Evolutionary conservation across 768 basidiomycete genomes (phyloP).

Genomic region (Mrakia gelida): DNA sequence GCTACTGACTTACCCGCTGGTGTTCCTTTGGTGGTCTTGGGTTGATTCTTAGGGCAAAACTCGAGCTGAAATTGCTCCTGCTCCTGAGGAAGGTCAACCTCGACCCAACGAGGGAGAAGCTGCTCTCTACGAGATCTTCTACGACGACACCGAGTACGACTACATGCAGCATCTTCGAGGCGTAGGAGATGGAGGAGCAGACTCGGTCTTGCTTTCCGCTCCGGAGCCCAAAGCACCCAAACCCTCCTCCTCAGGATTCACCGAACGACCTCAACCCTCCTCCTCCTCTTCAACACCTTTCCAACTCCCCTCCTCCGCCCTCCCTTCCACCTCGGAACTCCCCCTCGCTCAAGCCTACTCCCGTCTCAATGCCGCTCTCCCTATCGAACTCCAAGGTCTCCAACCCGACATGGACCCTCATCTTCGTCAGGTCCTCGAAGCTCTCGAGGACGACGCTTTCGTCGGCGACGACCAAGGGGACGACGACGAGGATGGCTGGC

Average conservation of each 20-base stretch:
- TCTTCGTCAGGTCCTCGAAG: slow-evolving; percentile 84
- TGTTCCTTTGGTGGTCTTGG: not conserved
- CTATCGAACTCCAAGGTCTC: slow-evolving; percentile 77
- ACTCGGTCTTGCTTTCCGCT: slow-evolving; percentile 76
- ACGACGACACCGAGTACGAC: slow-evolving; percentile 92
- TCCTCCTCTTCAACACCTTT: slow-evolving; percentile 21
- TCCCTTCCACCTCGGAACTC: slow-evolving; percentile 70
- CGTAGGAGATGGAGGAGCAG: slow-evolving; percentile 67
- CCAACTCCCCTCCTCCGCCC: slow-evolving; percentile 55
- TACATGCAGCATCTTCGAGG: slow-evolving; percentile 94
- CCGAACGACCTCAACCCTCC: slow-evolving; percentile 9
- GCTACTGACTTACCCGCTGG: not conserved
- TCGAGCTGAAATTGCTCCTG: slow-evolving; percentile 68
- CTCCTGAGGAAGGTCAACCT: slow-evolving; percentile 50
- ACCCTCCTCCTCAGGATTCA: slow-evolving; percentile 32
- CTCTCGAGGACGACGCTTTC: slow-evolving; percentile 92
- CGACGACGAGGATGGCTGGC: slow-evolving; percentile 58
- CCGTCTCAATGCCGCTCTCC: slow-evolving; percentile 64
- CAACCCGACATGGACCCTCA: slow-evolving; percentile 96
- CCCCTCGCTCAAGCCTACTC: slow-evolving; percentile 49
- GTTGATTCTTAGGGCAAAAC: slow-evolving; percentile 61
- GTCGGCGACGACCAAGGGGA: slow-evolving; percentile 45
- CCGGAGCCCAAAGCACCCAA: slow-evolving; percentile 46
- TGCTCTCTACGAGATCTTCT: slow-evolving; percentile 80
- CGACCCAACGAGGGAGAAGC: slow-evolving; percentile 77